These are phyloP conservation scores for Amaranthus hypochondriacus DNA, from an alignment of 148 eudicot genomes.

Conservation along the genomic window DNA sequence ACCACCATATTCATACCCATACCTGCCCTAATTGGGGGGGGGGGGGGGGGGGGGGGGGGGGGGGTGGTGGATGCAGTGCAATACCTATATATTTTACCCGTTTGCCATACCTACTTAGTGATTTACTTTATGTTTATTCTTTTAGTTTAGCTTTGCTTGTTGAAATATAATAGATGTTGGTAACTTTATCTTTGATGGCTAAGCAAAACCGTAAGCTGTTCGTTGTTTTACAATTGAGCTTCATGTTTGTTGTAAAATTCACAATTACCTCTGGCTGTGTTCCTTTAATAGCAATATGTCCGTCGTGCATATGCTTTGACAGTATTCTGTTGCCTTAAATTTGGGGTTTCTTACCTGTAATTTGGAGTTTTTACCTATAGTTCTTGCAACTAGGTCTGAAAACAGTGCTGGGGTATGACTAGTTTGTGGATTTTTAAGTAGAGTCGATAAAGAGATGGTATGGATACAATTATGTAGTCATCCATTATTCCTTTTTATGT, in stretches of 20 bases:
- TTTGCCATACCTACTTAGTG: not conserved
- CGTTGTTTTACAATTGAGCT: not conserved
- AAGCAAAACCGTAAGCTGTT: constrained; percentile 9
- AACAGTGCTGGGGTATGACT: constrained; percentile 17
- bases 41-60: not conserved
- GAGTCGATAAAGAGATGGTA: constrained; percentile 20
- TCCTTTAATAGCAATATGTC: constrained; percentile 18
- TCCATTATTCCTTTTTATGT: constrained; percentile 12
- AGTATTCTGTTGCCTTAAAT: constrained; percentile 6
- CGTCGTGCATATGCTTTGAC: constrained; percentile 22
- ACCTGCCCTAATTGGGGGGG: not conserved
- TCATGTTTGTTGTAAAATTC: not conserved
- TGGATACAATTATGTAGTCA: constrained; percentile 17
- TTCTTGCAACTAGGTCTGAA: constrained; percentile 32
- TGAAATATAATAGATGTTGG: too few species aligned
- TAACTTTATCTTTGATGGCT: not conserved
- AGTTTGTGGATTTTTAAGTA: constrained; percentile 25
- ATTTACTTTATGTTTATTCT: not conserved
- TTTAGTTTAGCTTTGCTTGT: not conserved
- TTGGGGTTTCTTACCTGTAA: constrained; percentile 14
- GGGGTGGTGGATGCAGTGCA: too few species aligned
- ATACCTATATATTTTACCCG: too few species aligned
- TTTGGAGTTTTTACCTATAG: constrained; percentile 23
- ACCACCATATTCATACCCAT: too few species aligned
- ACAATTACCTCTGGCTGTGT: constrained; percentile 33